A percentile compares a stretch with the other conserved stretches of the same genome.
phyloP scores from a whole-genome alignment of 2,329 filamentous ascomycete genomes.

The Fusarium nygamai region DNA sequence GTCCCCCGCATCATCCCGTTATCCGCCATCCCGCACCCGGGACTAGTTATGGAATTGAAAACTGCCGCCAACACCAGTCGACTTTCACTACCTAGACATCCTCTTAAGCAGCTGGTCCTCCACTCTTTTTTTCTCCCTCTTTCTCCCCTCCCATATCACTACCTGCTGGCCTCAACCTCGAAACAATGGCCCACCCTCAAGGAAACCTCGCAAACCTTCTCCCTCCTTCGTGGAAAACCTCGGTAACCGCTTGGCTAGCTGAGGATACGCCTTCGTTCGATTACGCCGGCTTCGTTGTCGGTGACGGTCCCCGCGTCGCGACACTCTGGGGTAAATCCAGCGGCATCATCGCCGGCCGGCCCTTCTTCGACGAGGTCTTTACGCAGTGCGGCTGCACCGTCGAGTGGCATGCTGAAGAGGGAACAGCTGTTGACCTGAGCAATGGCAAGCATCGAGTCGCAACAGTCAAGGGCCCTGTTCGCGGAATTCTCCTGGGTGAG shows the following conservation, averaged over 20 bases:
- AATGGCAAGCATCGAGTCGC: conserved; percentile 71
- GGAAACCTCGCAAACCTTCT: conserved; percentile 74
- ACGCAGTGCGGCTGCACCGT: conserved; percentile 89
- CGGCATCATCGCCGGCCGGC: conserved; percentile 88
- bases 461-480: conserved; percentile 84
- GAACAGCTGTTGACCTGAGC: conserved; percentile 71
- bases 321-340: conserved; percentile 75
- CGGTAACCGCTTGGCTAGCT: conserved; percentile 85
- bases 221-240: conserved; percentile 83
- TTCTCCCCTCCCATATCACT: background rate
- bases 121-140: background rate
- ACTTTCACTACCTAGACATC: background rate
- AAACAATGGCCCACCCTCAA: conserved; percentile 43
- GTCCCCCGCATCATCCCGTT: conserved; percentile 14
- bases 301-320: conserved; percentile 70
- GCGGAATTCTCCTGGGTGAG: conserved; percentile 87
- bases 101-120: background rate
- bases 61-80: background rate
- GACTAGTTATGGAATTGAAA: conserved; percentile 5
- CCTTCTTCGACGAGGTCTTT: conserved; percentile 97
- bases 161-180: background rate
- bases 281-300: conserved; percentile 97
- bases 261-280: conserved; percentile 98
- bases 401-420: conserved; percentile 86
- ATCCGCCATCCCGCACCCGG: conserved; percentile 28